Percentiles rank a stretch among this genome's conserved stretches.
Conservation (phyloP, 129 eudicot genomes). For the Lactuca saligna region DNA sequence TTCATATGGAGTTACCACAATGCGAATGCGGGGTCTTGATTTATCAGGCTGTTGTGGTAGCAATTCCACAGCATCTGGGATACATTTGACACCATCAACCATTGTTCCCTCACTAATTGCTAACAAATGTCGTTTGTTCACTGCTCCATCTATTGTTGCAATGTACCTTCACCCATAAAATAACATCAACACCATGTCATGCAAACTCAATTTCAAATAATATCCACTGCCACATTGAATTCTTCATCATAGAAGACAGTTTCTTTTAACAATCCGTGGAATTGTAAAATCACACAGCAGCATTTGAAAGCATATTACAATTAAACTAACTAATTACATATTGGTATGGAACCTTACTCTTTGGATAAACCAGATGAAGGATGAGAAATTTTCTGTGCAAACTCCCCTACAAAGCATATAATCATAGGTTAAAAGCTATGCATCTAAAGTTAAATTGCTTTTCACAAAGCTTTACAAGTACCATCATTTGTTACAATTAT, state of each 20-base stretch:
- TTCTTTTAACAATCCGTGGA: not conserved
- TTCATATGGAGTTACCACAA: conserved; percentile 54
- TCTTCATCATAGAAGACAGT: not conserved
- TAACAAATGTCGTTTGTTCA: conserved; percentile 65
- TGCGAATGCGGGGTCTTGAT: conserved; percentile 71
- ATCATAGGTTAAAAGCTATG: not conserved
- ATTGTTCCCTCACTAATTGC: conserved; percentile 73
- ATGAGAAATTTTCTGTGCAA: conserved; percentile 86
- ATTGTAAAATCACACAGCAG: not conserved
- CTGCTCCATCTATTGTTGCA: conserved; percentile 76
- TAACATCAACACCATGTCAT: conserved; percentile 13
- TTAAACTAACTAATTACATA: not conserved
- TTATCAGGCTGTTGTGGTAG: conserved; percentile 82
- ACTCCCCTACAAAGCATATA: conserved; percentile 61
- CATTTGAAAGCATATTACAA: conserved; percentile 4
- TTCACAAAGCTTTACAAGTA: conserved; percentile 15
- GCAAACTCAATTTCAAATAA: not conserved
- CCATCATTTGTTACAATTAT: conserved; percentile 97
- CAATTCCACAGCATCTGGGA: conserved; percentile 81
- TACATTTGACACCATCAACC: conserved; percentile 81
- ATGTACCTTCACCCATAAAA: conserved; percentile 61
- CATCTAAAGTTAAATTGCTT: not conserved
- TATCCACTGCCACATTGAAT: not conserved
- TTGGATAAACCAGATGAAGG: conserved; percentile 89
- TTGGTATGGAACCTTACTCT: conserved; percentile 62